phyloP scores from a whole-genome alignment of 2,329 filamentous ascomycete species.

The Didymella keratinophila region DNA sequence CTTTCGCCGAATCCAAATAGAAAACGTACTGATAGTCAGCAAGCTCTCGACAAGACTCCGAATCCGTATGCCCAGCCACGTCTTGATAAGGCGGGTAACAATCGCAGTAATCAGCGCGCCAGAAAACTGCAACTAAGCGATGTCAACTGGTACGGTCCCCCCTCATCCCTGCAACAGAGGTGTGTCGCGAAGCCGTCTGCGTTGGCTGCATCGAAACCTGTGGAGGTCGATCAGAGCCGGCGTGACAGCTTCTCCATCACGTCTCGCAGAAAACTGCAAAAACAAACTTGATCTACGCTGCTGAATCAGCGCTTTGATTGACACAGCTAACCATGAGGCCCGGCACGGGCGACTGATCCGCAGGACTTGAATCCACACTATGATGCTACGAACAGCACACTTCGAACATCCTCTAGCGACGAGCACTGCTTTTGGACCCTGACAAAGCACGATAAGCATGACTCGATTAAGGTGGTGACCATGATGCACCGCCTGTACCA shows the following conservation, averaged over 20 bases:
- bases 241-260: conserved; percentile 15
- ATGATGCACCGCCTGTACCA: background rate
- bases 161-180: conserved; percentile 29
- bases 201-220: conserved; percentile 19
- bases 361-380: conserved; percentile 42
- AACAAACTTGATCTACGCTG: conserved; percentile 18
- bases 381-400: conserved; percentile 36
- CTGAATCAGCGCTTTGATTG: conserved; percentile 14
- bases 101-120: conserved; percentile 79
- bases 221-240: conserved; percentile 22
- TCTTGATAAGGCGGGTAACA: conserved; percentile 66
- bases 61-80: conserved; percentile 56
- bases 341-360: conserved; percentile 32
- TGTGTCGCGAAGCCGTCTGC: conserved; percentile 16
- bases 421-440: conserved; percentile 13
- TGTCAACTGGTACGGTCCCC: conserved; percentile 84
- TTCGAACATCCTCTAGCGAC: conserved; percentile 22
- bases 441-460: conserved; percentile 1
- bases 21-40: conserved; percentile 51
- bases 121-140: conserved; percentile 94
- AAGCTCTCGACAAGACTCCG: conserved; percentile 53
- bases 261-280: conserved; percentile 17
- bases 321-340: conserved; percentile 40
- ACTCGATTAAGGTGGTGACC: background rate
- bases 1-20: conserved; percentile 59